phyloP scores from a whole-genome alignment of 345 rosid genomes.

The Linum lewisii region DNA sequence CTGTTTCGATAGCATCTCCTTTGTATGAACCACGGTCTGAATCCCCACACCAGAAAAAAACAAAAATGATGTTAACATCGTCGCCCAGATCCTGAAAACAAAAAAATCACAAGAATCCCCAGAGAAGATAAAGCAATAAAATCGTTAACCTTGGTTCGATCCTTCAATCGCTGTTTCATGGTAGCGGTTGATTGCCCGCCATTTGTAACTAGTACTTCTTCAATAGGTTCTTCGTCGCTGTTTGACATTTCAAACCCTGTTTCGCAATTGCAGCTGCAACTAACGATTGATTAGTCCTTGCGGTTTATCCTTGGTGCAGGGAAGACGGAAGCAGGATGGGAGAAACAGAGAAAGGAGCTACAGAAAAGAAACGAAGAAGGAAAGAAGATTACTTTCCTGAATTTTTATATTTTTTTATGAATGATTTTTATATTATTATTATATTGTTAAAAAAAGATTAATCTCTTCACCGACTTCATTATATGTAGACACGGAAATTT shows the following conservation, averaged over 20 bases:
- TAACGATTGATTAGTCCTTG: neutral
- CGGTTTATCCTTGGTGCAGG: neutral
- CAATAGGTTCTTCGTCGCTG: slow-evolving; percentile 36
- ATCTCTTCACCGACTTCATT: no score
- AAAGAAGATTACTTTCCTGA: no score
- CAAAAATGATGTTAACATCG: neutral
- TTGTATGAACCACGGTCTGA: slow-evolving; percentile 63
- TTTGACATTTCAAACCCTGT: slow-evolving; percentile 26
- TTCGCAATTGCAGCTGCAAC: neutral
- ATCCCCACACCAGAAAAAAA: slow-evolving; percentile 14
- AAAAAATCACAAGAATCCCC: slow-evolving; percentile 1
- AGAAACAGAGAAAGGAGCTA: no score
- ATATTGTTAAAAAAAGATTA: no score
- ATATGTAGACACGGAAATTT: no score
- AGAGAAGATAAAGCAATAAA: neutral
- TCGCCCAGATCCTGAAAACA: slow-evolving; percentile 3
- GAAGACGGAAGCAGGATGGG: neutral
- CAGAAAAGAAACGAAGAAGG: no score
- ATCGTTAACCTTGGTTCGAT: slow-evolving; percentile 46
- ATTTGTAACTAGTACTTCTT: slow-evolving; percentile 23
- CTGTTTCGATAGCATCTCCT: slow-evolving; percentile 72
- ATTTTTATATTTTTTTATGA: no score
- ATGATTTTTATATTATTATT: no score
- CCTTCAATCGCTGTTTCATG: slow-evolving; percentile 41
- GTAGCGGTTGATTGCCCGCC: slow-evolving; percentile 33